A percentile compares a stretch with the other conserved stretches of the same genome.
Evolutionary conservation across 805 yeast genomes (phyloP).

Genomic region (Candida peoriensis): DNA sequence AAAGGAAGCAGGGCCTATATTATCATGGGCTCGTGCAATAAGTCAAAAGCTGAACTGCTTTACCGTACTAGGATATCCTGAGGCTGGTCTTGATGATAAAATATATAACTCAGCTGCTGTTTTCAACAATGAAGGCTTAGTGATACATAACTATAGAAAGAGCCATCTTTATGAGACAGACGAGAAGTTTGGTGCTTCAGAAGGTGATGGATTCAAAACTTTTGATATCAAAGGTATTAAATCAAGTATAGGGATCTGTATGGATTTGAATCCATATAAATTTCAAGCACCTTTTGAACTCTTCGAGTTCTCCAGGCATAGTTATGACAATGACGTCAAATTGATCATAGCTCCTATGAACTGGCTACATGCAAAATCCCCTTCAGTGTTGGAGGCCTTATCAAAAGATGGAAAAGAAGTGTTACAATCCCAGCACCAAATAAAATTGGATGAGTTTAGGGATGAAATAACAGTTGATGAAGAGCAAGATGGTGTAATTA

Average conservation of each 20-base stretch:
- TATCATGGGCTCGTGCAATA: slow-evolving; percentile 50
- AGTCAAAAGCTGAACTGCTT: slow-evolving; percentile 51
- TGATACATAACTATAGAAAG: slow-evolving; percentile 68
- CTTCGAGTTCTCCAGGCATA: slow-evolving; percentile 64
- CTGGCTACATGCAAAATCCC: slow-evolving; percentile 62
- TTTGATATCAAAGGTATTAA: slow-evolving; percentile 35
- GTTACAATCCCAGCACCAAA: slow-evolving; percentile 6
- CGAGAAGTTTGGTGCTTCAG: slow-evolving; percentile 72
- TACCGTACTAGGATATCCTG: slow-evolving; percentile 83
- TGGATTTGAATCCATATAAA: slow-evolving; percentile 88
- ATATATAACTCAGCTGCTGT: slow-evolving; percentile 73
- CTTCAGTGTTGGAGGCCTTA: slow-evolving; percentile 26
- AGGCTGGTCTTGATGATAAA: slow-evolving; percentile 25
- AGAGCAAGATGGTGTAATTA: slow-evolving; percentile 2
- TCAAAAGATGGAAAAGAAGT: slow-evolving; percentile 13
- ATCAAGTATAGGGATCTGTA: slow-evolving; percentile 78
- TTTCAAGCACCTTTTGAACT: slow-evolving; percentile 73
- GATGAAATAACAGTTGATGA: slow-evolving; percentile 13
- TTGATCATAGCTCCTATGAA: slow-evolving; percentile 79
- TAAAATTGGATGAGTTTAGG: slow-evolving; percentile 14
- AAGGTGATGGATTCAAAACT: slow-evolving; percentile 53
- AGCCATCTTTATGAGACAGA: slow-evolving; percentile 75
- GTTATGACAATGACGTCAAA: slow-evolving; percentile 41
- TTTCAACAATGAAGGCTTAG: slow-evolving; percentile 50
- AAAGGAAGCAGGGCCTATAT: slow-evolving; percentile 40